Evolutionary conservation across 139 green algal genomes (phyloP), one percentile per base, ranked within the genome.

Genomic region (Coccomyxa sp.): DNA sequence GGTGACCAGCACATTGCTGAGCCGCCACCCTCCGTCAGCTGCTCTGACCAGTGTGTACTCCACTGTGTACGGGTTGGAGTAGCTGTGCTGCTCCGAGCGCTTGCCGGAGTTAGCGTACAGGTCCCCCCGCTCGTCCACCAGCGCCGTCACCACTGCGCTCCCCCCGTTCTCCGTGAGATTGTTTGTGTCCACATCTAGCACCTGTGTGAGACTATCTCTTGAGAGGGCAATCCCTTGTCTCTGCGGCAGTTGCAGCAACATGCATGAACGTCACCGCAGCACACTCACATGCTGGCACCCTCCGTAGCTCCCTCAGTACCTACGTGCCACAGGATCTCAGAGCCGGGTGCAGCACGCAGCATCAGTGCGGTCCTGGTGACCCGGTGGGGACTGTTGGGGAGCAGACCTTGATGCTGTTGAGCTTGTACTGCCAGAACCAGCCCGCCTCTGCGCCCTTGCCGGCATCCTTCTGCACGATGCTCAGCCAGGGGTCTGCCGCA

Each of bases 401-500:
- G n/a, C n/a, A n/a, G 44, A 81, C 81, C 70, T 81, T n/a, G 24
- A 84, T 22, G 40, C n/a, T 39, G 27, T 58, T 55, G 22, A 84
- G 70, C n/a, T 76, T 34, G 70, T 79, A 84, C 10, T 88, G 90
- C 88, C 88, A 92, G 82, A 89, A 92, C 84, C 86, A 92, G 7
- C 90, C 89, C 35, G 86, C 78, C 44, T 82, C 72, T 36, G 76
- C 68, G 40, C 91, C 90, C 6, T 81, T 83, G 10, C 69, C 70
- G 7, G 85, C 88, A 76, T 92, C 87, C 50, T 79, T 35, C 9
- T 38, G 44, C 33, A 90, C 89, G 29, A 83, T 77, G 0, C 70
- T 50, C 70, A 95, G 82, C 83, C 91, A 82, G 6, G 89, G 90
- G 39, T 92, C 88, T 0, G 79, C 80, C 44, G 94, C 75, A n/a